A percentile compares a stretch with the other conserved stretches of the same genome.
Evolutionary conservation across 768 basidiomycete species (phyloP).

Genomic region (Pleurotus tuoliensis): DNA sequence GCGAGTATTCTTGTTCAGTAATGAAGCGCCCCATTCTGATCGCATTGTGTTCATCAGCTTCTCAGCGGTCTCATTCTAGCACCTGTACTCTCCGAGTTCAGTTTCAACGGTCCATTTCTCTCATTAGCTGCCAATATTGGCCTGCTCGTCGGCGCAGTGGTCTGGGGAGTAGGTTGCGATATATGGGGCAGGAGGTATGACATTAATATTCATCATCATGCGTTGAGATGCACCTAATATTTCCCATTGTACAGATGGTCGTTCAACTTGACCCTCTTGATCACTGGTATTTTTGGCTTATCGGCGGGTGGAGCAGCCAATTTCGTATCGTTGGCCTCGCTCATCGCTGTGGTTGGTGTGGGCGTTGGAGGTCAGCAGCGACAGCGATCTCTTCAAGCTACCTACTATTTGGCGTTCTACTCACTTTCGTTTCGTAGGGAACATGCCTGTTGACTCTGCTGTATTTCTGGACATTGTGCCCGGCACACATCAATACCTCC

Average conservation of each 20-base stretch:
- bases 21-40: not conserved
- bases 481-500: constrained; percentile 66
- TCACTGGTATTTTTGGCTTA: constrained; percentile 63
- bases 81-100: constrained; percentile 63
- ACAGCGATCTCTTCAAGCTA: constrained; percentile 4
- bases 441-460: constrained; percentile 67
- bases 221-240: not conserved
- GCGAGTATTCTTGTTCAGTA: constrained; percentile 30
- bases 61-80: constrained; percentile 63
- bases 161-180: constrained; percentile 67
- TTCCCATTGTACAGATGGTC: constrained; percentile 38
- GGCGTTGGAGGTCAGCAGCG: constrained; percentile 53
- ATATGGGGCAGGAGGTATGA: constrained; percentile 64
- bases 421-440: not conserved
- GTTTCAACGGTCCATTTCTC: constrained; percentile 54
- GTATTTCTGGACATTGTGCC: constrained; percentile 75
- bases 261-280: constrained; percentile 64
- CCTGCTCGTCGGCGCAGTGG: constrained; percentile 60
- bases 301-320: constrained; percentile 58
- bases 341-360: constrained; percentile 56
- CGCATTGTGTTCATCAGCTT: constrained; percentile 29
- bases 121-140: constrained; percentile 72
- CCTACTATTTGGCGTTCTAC: not conserved
- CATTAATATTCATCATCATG: not conserved
- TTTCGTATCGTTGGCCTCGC: constrained; percentile 44